Percentiles rank a stretch among this genome's conserved stretches.
These are phyloP conservation scores for Exserohilum rostratum DNA, from an alignment of 2,329 filamentous ascomycete species.

Conservation along the genomic window DNA sequence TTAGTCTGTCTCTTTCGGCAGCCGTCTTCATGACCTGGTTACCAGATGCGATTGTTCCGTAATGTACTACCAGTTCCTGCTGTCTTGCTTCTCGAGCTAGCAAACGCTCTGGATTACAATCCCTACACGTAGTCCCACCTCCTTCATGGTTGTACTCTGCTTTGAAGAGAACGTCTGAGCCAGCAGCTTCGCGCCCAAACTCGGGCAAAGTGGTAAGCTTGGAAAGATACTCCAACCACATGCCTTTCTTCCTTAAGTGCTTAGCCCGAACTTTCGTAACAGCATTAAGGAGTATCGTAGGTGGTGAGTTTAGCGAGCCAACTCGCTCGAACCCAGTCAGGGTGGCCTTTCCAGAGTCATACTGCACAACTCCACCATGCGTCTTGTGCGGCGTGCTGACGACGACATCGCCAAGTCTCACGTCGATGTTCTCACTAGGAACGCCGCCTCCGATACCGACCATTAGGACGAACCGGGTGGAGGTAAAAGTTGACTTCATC, in stretches of 20 bases:
- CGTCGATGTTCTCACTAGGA: constrained; percentile 9
- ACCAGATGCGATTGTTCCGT: constrained; percentile 46
- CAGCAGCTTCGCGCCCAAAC: neutral
- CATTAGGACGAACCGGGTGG: constrained; percentile 48
- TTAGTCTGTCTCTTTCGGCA: neutral
- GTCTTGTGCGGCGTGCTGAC: constrained; percentile 1
- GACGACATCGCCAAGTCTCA: constrained; percentile 14
- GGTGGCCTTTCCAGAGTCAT: constrained; percentile 5
- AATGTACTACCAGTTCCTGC: constrained; percentile 36
- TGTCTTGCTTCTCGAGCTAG: neutral
- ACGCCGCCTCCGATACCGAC: constrained; percentile 50
- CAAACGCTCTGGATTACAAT: constrained; percentile 6
- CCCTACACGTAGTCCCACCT: constrained; percentile 5
- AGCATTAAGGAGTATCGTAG: constrained; percentile 17
- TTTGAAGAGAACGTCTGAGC: constrained; percentile 22
- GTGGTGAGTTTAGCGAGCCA: constrained; percentile 17
- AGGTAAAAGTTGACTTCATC: constrained; percentile 37
- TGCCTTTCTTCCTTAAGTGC: neutral
- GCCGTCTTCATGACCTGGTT: neutral
- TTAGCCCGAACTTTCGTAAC: constrained; percentile 12
- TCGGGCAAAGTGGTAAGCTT: neutral
- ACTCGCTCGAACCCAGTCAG: constrained; percentile 8
- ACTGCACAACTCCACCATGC: constrained; percentile 5
- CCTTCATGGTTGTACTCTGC: constrained; percentile 20
- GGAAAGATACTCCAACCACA: neutral